Base-by-base conservation (phyloP, 2,329 filamentous ascomycete genomes). In the Pseudocercospora macadamiae region DNA sequence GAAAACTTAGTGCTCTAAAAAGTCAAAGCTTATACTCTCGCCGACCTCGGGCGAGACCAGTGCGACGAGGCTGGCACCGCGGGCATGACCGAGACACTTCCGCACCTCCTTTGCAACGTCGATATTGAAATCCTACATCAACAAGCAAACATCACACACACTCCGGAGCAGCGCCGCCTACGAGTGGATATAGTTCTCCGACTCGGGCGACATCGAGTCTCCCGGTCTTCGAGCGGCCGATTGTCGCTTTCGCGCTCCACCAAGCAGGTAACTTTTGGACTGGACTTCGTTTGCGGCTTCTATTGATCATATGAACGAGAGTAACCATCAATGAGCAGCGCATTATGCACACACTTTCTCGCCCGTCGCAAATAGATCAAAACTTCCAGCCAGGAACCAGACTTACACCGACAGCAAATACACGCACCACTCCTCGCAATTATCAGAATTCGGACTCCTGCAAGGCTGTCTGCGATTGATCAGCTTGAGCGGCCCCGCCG, bases 1-100 rank as follows among this genome's bases (percentile, higher is more conserved):
- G 16, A 42, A 52, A 53, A 37, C 18, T 42, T 53, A 39, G 49
- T 37, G 39, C 5, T 39, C 14, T n/a, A n/a, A n/a, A n/a, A n/a
- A n/a, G n/a, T n/a, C n/a, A 42, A 42, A 42, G 37, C 37, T 42
- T 10, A 19, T 16, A 21, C 37, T 12, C 18, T 42, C 37, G 37
- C 37, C 37, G 37, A 42, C 23, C 18, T n/a, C n/a, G n/a, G n/a
- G n/a, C n/a, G n/a, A n/a, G n/a, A n/a, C n/a, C n/a, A n/a, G n/a
- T n/a, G 37, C 37, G 37, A 19, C 37, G 16, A 19, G 37, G 37
- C 37, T 42, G 37, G 37, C 16, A n/a, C n/a, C n/a, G n/a, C n/a
- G n/a, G n/a, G n/a, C n/a, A n/a, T n/a, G 36, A 39, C 12, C 34
- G 34, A 37, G 34, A 37, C 36, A 39, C 16, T 42, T 8, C 37